Conservation (phyloP, 352 stramenopile species). For the Phytophthora crassamura region DNA sequence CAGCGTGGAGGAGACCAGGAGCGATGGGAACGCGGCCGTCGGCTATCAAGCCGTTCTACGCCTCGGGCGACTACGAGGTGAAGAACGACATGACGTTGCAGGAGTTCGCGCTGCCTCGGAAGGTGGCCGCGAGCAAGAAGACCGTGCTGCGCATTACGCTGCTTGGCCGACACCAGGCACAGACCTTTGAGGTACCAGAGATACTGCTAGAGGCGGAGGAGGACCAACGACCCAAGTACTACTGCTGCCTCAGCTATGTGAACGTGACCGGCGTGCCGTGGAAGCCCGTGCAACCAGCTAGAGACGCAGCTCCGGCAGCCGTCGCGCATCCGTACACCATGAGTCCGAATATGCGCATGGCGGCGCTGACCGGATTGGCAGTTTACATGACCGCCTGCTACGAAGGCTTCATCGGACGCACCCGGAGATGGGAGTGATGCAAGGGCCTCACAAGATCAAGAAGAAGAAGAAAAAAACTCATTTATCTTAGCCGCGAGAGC, state of each 20-base stretch:
- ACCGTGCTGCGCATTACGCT: slow-evolving; percentile 68
- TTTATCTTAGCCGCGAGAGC: slow-evolving; percentile 16
- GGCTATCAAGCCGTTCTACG: slow-evolving; percentile 56
- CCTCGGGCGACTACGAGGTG: slow-evolving; percentile 58
- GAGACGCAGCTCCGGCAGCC: slow-evolving; percentile 2
- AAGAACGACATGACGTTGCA: slow-evolving; percentile 81
- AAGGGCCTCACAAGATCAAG: background rate
- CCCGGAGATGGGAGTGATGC: slow-evolving; percentile 47
- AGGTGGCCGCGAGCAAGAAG: slow-evolving; percentile 49
- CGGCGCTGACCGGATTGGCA: slow-evolving; percentile 49
- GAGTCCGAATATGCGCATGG: slow-evolving; percentile 47
- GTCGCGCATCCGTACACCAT: slow-evolving; percentile 24
- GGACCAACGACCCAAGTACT: slow-evolving; percentile 72
- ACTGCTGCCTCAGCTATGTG: slow-evolving; percentile 83
- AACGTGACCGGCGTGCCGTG: slow-evolving; percentile 62
- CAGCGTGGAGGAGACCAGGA: slow-evolving; percentile 7
- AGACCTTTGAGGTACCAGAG: slow-evolving; percentile 74
- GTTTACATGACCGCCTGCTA: slow-evolving; percentile 74
- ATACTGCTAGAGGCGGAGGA: slow-evolving; percentile 50
- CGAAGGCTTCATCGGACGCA: slow-evolving; percentile 60
- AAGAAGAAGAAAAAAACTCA: slow-evolving; percentile 1
- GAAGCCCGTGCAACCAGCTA: slow-evolving; percentile 18
- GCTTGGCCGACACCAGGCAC: slow-evolving; percentile 70
- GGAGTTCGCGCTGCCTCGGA: slow-evolving; percentile 57
- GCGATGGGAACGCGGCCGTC: slow-evolving; percentile 12